Conservation (phyloP, 306 rosid genomes). For the Canavalia ensiformis region DNA sequence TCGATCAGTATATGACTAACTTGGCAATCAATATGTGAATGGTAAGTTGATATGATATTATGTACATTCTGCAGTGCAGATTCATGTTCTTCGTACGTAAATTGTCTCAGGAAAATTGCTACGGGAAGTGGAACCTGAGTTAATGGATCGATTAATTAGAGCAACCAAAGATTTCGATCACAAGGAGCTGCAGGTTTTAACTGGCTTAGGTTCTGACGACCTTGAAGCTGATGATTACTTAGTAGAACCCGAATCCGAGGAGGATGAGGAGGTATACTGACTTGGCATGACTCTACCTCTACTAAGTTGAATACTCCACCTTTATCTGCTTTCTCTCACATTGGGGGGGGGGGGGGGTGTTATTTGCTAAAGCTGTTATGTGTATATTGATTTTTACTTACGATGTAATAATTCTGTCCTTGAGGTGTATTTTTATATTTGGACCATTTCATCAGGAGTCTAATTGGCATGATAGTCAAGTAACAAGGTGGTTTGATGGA, state of each 20-base stretch:
- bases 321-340: background rate
- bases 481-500: constrained; percentile 85
- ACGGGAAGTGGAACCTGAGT: constrained; percentile 75
- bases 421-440: constrained; percentile 35
- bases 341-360: background rate
- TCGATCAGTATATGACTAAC: constrained; percentile 1
- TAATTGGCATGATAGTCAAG: constrained; percentile 51
- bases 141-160: constrained; percentile 79
- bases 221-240: constrained; percentile 56
- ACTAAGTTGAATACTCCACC: background rate
- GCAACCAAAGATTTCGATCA: constrained; percentile 80
- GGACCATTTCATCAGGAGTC: constrained; percentile 60
- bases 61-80: constrained; percentile 32
- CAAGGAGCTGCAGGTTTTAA: constrained; percentile 67
- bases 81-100: constrained; percentile 44
- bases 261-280: constrained; percentile 67
- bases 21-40: constrained; percentile 2
- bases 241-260: constrained; percentile 62
- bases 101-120: constrained; percentile 74
- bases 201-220: constrained; percentile 49
- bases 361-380: background rate
- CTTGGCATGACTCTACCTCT: too few relatives aligned
- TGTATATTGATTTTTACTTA: background rate
- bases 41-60: constrained; percentile 38
- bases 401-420: background rate